Evolutionary conservation across 1,139 yeast genomes (phyloP).

Genomic region (Saccharomyces hybrid): DNA sequence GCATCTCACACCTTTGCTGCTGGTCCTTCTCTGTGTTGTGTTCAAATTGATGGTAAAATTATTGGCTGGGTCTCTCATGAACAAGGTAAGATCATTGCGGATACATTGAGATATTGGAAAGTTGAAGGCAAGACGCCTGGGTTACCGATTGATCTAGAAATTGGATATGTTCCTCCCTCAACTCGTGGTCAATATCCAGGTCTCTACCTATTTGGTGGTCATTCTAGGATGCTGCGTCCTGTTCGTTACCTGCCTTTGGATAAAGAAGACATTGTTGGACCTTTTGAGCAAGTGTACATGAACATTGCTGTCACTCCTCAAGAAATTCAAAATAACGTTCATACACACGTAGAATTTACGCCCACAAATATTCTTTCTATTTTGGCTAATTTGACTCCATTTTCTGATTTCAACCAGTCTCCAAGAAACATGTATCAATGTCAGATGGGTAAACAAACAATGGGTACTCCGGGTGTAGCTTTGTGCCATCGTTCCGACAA

Average conservation of each 20-base stretch:
- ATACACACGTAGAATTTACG: slow-evolving; percentile 87
- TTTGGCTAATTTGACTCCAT: slow-evolving; percentile 93
- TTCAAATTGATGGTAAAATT: slow-evolving; percentile 87
- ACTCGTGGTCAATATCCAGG: slow-evolving; percentile 97
- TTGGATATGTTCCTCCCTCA: slow-evolving; percentile 94
- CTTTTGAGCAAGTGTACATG: slow-evolving; percentile 97
- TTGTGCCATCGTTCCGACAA: slow-evolving; percentile 89
- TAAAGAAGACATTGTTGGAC: slow-evolving; percentile 84
- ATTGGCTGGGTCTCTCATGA: slow-evolving; percentile 93
- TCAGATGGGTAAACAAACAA: slow-evolving; percentile 99
- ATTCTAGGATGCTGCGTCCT: slow-evolving; percentile 93
- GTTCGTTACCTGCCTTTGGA: slow-evolving; percentile 82
- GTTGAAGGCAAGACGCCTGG: slow-evolving; percentile 66
- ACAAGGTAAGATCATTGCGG: slow-evolving; percentile 80
- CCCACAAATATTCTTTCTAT: slow-evolving; percentile 94
- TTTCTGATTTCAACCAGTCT: slow-evolving; percentile 96
- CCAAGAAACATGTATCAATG: slow-evolving; percentile 99
- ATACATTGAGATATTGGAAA: slow-evolving; percentile 88
- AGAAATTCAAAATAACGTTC: slow-evolving; percentile 75
- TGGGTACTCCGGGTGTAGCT: slow-evolving; percentile 99
- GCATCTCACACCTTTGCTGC: slow-evolving; percentile 68
- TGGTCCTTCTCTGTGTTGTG: slow-evolving; percentile 82
- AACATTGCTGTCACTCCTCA: slow-evolving; percentile 91
- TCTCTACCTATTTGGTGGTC: slow-evolving; percentile 80
- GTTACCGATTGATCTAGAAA: slow-evolving; percentile 78